A percentile compares a stretch with the other conserved stretches of the same genome.
Evolutionary conservation across 305 asterid species (phyloP).

Genomic region (Ilex paraguariensis): DNA sequence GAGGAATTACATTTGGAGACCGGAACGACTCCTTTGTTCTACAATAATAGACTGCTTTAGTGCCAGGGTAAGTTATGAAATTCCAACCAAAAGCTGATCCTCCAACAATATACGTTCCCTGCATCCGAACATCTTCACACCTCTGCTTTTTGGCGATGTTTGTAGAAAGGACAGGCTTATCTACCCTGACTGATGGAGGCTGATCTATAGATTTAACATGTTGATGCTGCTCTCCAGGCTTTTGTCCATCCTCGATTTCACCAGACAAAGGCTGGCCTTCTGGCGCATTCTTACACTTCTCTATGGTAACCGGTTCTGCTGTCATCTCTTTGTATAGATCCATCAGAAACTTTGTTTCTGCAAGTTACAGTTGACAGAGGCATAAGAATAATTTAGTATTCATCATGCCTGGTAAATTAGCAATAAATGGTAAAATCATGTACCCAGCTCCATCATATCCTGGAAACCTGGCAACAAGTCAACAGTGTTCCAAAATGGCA

Average conservation of each 20-base stretch:
- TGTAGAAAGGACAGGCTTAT: constrained; percentile 8
- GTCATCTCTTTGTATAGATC: constrained; percentile 60
- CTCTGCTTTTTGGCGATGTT: constrained; percentile 16
- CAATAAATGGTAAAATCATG: background rate
- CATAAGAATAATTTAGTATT: background rate
- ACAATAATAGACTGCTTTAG: constrained; percentile 48
- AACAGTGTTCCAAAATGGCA: too few relatives aligned
- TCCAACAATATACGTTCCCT: constrained; percentile 53
- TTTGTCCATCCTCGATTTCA: constrained; percentile 15
- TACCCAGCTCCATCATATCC: too few relatives aligned
- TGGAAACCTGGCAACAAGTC: too few relatives aligned
- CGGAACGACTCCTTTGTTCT: constrained; percentile 67
- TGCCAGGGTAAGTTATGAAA: constrained; percentile 49
- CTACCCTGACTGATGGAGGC: constrained; percentile 24
- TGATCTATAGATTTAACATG: constrained; percentile 13
- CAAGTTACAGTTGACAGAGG: constrained; percentile 11
- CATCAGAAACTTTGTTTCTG: constrained; percentile 69
- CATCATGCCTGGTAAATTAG: background rate
- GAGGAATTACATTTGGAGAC: constrained; percentile 21
- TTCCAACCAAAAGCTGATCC: constrained; percentile 94
- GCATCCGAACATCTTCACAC: constrained; percentile 19
- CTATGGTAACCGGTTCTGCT: constrained; percentile 27
- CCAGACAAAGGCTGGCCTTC: constrained; percentile 10
- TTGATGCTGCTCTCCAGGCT: constrained; percentile 21
- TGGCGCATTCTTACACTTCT: constrained; percentile 31